These are phyloP conservation scores for Bolboschoenoplectus hybrid DNA, from an alignment of 202 grass and related monocot genomes.

Conservation along the genomic window DNA sequence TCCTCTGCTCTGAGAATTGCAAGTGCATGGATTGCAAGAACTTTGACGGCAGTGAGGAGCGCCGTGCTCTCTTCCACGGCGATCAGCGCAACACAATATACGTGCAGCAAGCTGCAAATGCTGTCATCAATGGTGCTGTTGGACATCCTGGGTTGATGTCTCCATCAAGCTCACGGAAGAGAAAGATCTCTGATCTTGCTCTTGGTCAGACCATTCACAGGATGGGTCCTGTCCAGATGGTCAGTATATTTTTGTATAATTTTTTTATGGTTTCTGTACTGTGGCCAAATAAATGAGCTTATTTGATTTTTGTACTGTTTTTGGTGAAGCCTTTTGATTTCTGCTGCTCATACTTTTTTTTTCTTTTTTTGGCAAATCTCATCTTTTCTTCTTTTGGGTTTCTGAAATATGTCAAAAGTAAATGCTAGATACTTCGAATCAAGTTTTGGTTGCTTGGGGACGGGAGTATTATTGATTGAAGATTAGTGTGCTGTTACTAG, in stretches of 20 bases:
- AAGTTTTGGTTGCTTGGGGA: background rate
- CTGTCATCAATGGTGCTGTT: slow-evolving; percentile 81
- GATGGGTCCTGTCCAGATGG: slow-evolving; percentile 24
- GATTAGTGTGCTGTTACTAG: background rate
- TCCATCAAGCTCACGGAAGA: slow-evolving; percentile 72
- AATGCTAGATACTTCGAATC: background rate
- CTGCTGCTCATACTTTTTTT: background rate
- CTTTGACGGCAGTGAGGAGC: slow-evolving; percentile 86
- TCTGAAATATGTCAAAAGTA: background rate
- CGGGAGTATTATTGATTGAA: background rate
- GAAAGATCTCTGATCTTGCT: slow-evolving; percentile 67
- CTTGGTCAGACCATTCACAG: slow-evolving; percentile 53
- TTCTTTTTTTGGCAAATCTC: background rate
- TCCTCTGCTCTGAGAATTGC: slow-evolving; percentile 98
- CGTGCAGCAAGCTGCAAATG: slow-evolving; percentile 85
- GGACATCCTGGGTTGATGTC: slow-evolving; percentile 62
- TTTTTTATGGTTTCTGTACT: slow-evolving; percentile 12
- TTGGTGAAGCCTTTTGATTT: background rate
- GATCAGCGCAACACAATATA: slow-evolving; percentile 67
- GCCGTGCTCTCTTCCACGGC: slow-evolving; percentile 61
- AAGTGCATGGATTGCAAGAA: slow-evolving; percentile 99
- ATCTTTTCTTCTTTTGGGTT: background rate
- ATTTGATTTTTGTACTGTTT: background rate
- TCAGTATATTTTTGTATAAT: slow-evolving; percentile 27
- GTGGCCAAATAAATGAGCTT: background rate